Base-by-base conservation (phyloP, 768 basidiomycete species). In the Mycena olivaceomarginata region DNA sequence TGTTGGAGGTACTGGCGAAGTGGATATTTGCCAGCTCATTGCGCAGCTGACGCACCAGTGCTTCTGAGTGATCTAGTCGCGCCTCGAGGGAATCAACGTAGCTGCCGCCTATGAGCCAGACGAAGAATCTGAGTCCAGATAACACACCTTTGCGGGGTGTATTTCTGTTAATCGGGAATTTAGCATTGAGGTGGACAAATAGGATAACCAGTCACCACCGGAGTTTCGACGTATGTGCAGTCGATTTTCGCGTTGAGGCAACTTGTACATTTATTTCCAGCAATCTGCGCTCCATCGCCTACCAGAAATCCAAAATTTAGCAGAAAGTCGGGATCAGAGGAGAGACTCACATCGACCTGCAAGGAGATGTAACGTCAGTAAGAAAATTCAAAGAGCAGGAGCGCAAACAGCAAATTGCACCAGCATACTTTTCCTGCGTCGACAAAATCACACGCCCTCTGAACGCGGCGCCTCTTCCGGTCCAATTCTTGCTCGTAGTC, bases 41-140 rank as follows among this genome's bases (percentile, higher is more conserved):
- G 20, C 72, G 72, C 20, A 73, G 63, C 25, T 67, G 51, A 9
- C 46, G 39, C 13, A 67, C 43, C 22, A 57, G 72, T 8, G 20
- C 37, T 31, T 67, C 53, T 7, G 72, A 74, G 51, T 31, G 62
- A 25, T 73, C 72, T 10, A 73, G 63, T 12, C 48, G 72, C 37
- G 62, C 45, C 41, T 73, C 72, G 31, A 73, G 64, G 6, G 72
- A 41, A n/a, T 73, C 72, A 15, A 73, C 37, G n/a, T 73, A 73
- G 63, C 41, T 73, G 43, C 15, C 43, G 43, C 43, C 43, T 15
- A 45, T 45, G 43, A 45, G 10, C 15, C 43, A 2, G 43, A 45
- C 0, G 6, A 56, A 56, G 20, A 31, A 4, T 31, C 31, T 4
- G 31, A 31, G 31, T 31, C 31, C 31, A 5, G 9, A 5, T 18